Base-by-base conservation (phyloP, 441 rosid genomes). In the Gossypium gossypioides region DNA sequence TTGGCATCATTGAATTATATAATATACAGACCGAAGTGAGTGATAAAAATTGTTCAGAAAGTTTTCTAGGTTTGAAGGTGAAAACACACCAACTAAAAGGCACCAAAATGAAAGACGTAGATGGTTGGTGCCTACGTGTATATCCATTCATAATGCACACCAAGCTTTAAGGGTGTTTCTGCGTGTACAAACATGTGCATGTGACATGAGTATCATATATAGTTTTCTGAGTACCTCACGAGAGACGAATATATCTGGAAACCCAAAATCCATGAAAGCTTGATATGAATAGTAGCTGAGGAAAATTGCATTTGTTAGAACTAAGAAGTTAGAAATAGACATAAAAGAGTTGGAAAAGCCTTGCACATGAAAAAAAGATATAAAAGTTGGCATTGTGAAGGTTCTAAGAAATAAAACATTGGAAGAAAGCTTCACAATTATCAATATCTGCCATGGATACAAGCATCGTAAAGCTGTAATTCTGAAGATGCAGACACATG, bases 241-340 rank as follows among this genome's bases (percentile, higher is more conserved):
- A 50, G 99, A 92, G 80, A 92, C 83, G 79, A 91, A 95, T 71
- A 89, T 83, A 79, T 91, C 91, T 6, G 87, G 88, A 83, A 88
- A 92, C 66, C 98, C 98, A 76, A 86, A 91, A 80, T 95, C 99
- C 77, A 82, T 72, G 81, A 61, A 91, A 42, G 96, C 98, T 79
- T 65, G 84, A 69, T 89, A 91, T 19, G 97, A 92, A 80, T 92
- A 92, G 88, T 95, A 88, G 85, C 97, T 92, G 90, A 73, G 32
- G 34, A 72, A 40, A 72, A 72, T 44, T 46, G 25, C 6, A 42
- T 59, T 71, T 34, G 77, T 77, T 19, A 79, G 60, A 66, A 29
- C 68, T 55, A 42, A 55, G 73, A 56, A 27, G 60, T 52, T 21
- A 40, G 74, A 22, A 48, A 16, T 52, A 51, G 6, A 22, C 72